Percentiles rank a stretch among this genome's conserved stretches.
Conservation (phyloP, 2,329 filamentous ascomycete genomes). For the Saccharata proteae region DNA sequence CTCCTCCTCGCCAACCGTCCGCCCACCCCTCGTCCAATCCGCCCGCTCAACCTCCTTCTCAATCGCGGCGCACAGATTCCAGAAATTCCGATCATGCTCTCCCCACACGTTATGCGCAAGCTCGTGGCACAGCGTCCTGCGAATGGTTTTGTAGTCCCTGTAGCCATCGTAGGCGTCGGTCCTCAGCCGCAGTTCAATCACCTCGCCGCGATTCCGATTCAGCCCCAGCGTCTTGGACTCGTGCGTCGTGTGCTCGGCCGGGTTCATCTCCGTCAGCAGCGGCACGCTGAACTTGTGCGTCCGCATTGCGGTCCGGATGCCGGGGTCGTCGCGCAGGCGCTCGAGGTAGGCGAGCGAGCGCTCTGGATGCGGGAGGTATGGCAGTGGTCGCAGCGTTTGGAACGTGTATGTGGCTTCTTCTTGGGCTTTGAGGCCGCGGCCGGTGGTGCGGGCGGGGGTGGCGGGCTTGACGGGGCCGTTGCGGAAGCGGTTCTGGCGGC, state of each 20-base stretch:
- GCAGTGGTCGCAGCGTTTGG: slow-evolving; percentile 59
- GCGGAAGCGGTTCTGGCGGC: slow-evolving; percentile 19
- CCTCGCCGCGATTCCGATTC: slow-evolving; percentile 78
- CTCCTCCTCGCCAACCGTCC: slow-evolving; percentile 18
- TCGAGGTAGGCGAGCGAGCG: slow-evolving; percentile 61
- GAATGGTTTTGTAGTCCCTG: slow-evolving; percentile 80
- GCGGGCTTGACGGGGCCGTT: slow-evolving; percentile 29
- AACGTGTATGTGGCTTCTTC: slow-evolving; percentile 71
- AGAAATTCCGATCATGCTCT: slow-evolving; percentile 77
- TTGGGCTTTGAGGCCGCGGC: slow-evolving; percentile 30
- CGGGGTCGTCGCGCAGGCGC: slow-evolving; percentile 67
- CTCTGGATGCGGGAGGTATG: slow-evolving; percentile 64
- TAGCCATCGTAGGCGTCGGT: slow-evolving; percentile 94
- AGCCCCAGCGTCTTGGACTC: slow-evolving; percentile 74
- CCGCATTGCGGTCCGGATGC: slow-evolving; percentile 73
- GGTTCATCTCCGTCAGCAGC: slow-evolving; percentile 91
- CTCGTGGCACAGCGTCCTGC: slow-evolving; percentile 89
- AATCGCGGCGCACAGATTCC: slow-evolving; percentile 77
- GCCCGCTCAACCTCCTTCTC: slow-evolving; percentile 72
- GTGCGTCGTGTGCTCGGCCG: slow-evolving; percentile 66
- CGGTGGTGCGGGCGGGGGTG: slow-evolving; percentile 22
- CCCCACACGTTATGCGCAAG: slow-evolving; percentile 83
- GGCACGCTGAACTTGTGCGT: slow-evolving; percentile 76
- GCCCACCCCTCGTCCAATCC: slow-evolving; percentile 65
- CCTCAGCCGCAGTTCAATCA: slow-evolving; percentile 80